phyloP scores from a whole-genome alignment of 2,329 filamentous ascomycete species.

The Macrophomina pseudophaseolina region DNA sequence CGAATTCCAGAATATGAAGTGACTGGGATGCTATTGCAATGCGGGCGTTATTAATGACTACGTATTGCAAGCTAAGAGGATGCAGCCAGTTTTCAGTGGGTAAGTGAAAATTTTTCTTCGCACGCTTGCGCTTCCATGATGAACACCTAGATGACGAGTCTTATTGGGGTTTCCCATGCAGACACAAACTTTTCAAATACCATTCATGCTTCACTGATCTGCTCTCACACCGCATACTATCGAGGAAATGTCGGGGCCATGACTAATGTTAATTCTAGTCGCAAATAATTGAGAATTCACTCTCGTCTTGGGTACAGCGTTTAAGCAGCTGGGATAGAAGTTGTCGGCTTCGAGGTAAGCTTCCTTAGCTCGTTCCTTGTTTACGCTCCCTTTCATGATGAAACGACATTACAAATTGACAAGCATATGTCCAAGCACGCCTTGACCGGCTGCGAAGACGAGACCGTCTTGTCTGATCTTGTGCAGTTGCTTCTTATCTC shows the following conservation, averaged over 20 bases:
- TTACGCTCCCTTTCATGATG: slow-evolving; percentile 65
- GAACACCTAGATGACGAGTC: slow-evolving; percentile 76
- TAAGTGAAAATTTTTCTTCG: slow-evolving; percentile 31
- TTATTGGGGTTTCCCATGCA: slow-evolving; percentile 75
- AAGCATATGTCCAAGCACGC: slow-evolving; percentile 96
- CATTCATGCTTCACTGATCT: slow-evolving; percentile 71
- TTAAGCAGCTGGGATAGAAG: not conserved
- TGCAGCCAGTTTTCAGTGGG: slow-evolving; percentile 4
- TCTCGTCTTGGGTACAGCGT: not conserved
- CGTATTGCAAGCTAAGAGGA: not conserved
- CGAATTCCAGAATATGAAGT: not conserved
- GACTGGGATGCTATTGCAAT: not conserved
- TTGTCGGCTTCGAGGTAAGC: not conserved
- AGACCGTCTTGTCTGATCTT: slow-evolving; percentile 45
- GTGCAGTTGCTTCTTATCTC: not conserved
- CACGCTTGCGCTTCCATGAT: slow-evolving; percentile 45
- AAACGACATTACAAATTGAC: slow-evolving; percentile 80
- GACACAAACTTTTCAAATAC: slow-evolving; percentile 68
- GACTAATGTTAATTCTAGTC: not conserved
- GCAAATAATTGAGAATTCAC: too few species aligned
- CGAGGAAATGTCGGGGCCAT: not conserved
- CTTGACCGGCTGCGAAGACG: slow-evolving; percentile 51
- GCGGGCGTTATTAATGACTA: too few species aligned
- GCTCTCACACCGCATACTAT: not conserved
- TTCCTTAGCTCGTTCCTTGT: too few species aligned